These are phyloP conservation scores for Fusarium sp. DNA, from an alignment of 2,329 filamentous ascomycete genomes.

Conservation along the genomic window DNA sequence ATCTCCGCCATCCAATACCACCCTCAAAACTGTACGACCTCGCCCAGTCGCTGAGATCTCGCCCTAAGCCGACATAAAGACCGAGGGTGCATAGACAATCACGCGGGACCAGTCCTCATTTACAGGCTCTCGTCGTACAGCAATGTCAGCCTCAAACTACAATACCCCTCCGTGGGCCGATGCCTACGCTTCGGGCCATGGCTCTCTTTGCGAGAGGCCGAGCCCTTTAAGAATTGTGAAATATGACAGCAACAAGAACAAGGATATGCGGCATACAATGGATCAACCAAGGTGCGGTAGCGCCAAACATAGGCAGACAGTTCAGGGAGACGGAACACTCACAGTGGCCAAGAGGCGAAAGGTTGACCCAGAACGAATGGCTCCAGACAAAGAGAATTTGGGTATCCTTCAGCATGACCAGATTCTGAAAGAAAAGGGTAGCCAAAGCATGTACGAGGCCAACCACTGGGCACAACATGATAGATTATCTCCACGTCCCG, in stretches of 20 bases:
- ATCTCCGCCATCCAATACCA: not conserved
- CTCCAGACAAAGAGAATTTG: conserved; percentile 41
- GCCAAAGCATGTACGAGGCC: conserved; percentile 11
- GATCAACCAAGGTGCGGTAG: conserved; percentile 49
- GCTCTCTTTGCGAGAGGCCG: conserved; percentile 51
- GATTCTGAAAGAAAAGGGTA: not conserved
- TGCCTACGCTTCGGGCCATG: conserved; percentile 48
- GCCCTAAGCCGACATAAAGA: not conserved
- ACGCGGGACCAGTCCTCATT: not conserved
- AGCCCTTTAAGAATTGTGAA: conserved; percentile 67
- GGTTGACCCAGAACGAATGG: conserved; percentile 13
- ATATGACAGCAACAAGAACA: conserved; percentile 35
- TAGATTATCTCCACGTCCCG: conserved; percentile 23
- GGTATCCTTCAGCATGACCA: conserved; percentile 5
- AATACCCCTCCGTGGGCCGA: conserved; percentile 49
- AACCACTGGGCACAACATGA: conserved; percentile 25
- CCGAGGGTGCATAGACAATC: not conserved
- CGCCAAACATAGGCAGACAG: conserved; percentile 7
- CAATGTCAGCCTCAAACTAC: conserved; percentile 55
- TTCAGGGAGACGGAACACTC: conserved; percentile 45
- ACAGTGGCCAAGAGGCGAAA: conserved; percentile 55
- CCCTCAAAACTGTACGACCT: not conserved
- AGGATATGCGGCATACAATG: conserved; percentile 33
- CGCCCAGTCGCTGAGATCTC: not conserved
- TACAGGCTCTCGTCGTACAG: not conserved